These are phyloP conservation scores for Clavispora asparagi DNA, from an alignment of 805 yeast species.

Conservation along the genomic window DNA sequence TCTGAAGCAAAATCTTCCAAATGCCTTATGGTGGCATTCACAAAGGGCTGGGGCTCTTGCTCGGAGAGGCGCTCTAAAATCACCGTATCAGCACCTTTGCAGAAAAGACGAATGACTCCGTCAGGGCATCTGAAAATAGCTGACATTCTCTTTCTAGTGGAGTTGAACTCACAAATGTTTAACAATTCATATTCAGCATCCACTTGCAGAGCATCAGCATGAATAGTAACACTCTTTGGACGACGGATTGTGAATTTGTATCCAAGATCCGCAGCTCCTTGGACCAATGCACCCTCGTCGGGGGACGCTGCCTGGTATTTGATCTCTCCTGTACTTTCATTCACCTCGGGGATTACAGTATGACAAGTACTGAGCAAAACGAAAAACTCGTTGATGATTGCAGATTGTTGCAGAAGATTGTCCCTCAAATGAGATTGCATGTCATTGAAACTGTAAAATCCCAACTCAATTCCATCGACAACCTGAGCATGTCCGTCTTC, in stretches of 20 bases:
- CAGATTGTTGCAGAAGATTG: conserved; percentile 40
- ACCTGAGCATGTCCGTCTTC: conserved; percentile 76
- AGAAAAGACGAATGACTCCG: conserved; percentile 79
- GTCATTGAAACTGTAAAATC: conserved; percentile 67
- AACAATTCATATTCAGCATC: conserved; percentile 66
- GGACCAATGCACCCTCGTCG: conserved; percentile 97
- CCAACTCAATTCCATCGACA: conserved; percentile 75
- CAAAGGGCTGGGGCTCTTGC: conserved; percentile 63
- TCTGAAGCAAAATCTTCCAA: conserved; percentile 95
- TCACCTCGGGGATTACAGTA: conserved; percentile 91
- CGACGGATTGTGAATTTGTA: conserved; percentile 79
- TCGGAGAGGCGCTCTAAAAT: conserved; percentile 76
- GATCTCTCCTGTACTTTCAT: conserved; percentile 51
- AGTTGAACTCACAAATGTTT: conserved; percentile 93
- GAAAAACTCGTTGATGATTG: conserved; percentile 66
- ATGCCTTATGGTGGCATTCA: conserved; percentile 76
- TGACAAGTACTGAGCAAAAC: conserved; percentile 88
- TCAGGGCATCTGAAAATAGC: conserved; percentile 93
- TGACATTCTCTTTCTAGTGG: conserved; percentile 97
- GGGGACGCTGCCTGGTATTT: conserved; percentile 99
- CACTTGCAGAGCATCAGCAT: conserved; percentile 44
- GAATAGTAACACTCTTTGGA: conserved; percentile 75
- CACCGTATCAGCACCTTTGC: conserved; percentile 98
- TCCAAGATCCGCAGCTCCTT: conserved; percentile 90
- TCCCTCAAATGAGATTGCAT: conserved; percentile 46